These are phyloP conservation scores for Penicillium arizonense DNA, from an alignment of 495 filamentous ascomycete species.

Conservation along the genomic window DNA sequence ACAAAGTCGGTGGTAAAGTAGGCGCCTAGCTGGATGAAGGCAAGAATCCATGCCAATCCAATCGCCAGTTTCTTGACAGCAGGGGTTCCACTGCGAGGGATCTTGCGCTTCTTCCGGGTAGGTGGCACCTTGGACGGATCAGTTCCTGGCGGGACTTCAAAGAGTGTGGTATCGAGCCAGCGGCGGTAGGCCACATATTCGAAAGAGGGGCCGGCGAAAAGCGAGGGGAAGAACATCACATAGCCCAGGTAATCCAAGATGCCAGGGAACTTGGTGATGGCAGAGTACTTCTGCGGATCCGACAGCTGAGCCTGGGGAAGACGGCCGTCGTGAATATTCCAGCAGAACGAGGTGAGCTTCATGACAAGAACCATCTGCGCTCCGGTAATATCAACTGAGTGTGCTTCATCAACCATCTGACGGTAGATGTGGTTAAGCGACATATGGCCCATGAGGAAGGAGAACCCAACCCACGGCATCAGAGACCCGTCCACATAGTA, in stretches of 20 bases:
- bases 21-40: slow-evolving; percentile 72
- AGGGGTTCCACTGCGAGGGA: slow-evolving; percentile 85
- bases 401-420: slow-evolving; percentile 63
- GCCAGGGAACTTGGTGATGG: slow-evolving; percentile 67
- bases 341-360: slow-evolving; percentile 97
- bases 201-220: slow-evolving; percentile 86
- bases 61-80: slow-evolving; percentile 71
- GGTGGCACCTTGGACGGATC: slow-evolving; percentile 78
- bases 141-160: slow-evolving; percentile 74
- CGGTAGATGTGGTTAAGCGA: slow-evolving; percentile 83
- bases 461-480: slow-evolving; percentile 97
- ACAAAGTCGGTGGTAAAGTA: slow-evolving; percentile 61
- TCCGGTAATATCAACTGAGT: slow-evolving; percentile 82
- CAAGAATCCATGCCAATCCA: slow-evolving; percentile 75
- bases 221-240: slow-evolving; percentile 89
- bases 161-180: slow-evolving; percentile 94
- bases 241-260: slow-evolving; percentile 83
- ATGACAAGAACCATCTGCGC: slow-evolving; percentile 98
- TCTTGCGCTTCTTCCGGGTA: slow-evolving; percentile 90
- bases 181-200: slow-evolving; percentile 89
- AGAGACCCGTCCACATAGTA: slow-evolving; percentile 82
- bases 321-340: slow-evolving; percentile 92
- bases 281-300: slow-evolving; percentile 81
- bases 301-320: slow-evolving; percentile 75
- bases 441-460: slow-evolving; percentile 95